phyloP scores from a whole-genome alignment of 2,329 filamentous ascomycete species.

The Phyllosticta paracitricarpa region DNA sequence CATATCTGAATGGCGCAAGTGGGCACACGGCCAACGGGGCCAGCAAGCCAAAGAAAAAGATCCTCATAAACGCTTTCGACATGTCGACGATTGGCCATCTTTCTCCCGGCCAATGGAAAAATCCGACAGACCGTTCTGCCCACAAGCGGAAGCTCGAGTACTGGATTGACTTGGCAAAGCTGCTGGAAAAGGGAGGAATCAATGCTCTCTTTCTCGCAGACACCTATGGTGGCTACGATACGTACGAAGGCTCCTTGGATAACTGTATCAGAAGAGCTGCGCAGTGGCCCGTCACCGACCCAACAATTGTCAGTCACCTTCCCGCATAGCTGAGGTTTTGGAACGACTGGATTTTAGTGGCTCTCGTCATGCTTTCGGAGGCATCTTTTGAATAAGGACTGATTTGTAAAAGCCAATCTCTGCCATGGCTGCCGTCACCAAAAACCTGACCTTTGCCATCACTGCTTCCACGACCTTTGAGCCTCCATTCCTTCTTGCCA shows the following conservation, averaged over 20 bases:
- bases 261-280: constrained; percentile 52
- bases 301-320: constrained; percentile 43
- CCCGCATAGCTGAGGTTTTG: neutral
- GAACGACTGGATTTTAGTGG: neutral
- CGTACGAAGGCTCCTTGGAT: constrained; percentile 49
- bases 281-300: constrained; percentile 57
- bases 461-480: constrained; percentile 55
- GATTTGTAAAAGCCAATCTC: constrained; percentile 41
- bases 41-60: constrained; percentile 41
- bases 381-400: neutral
- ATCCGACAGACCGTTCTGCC: constrained; percentile 50
- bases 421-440: constrained; percentile 58
- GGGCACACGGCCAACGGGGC: neutral
- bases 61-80: constrained; percentile 55
- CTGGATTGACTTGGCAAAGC: constrained; percentile 54
- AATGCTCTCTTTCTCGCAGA: constrained; percentile 58
- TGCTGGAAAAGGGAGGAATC: constrained; percentile 52
- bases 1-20: neutral
- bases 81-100: constrained; percentile 57
- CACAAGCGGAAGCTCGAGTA: constrained; percentile 52
- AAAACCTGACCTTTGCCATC: constrained; percentile 53
- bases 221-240: constrained; percentile 55
- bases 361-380: neutral
- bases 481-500: constrained; percentile 51
- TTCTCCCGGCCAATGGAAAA: constrained; percentile 60